Base-by-base conservation (phyloP, 2,329 filamentous ascomycete species). In the Ilyonectria sp. region DNA sequence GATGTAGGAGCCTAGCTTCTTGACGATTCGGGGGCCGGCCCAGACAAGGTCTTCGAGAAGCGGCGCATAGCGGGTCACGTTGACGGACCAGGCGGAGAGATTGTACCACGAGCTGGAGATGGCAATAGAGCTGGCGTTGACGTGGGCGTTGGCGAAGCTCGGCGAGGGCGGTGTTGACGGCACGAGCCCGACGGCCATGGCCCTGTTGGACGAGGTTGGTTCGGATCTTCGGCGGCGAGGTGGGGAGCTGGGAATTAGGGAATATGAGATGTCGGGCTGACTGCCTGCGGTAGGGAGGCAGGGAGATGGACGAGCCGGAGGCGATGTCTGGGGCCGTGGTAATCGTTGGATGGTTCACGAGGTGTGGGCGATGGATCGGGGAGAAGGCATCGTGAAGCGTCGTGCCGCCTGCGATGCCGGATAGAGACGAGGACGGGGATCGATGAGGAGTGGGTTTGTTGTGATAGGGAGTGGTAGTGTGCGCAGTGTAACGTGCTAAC, bases 11-110 rank as follows among this genome's bases (percentile, higher is more conserved):
- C 91, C 89, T 43, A 92, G 85, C 78, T 89, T 91, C 79, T 87
- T 90, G 35, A 93, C 86, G 76, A 94, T 90, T 65, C 92, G 87
- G 56, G 92, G 92, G 4, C 92, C 87, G 19, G 89, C 91, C 79
- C 89, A 85, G 70, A 93, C 86, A 54, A 95, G 82, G 75, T 94
- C 91, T 78, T 89, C 90, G 19, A 93, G 81, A 11, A 90, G 90
- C 2, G 92, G 91, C 53, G 88, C 84, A 79, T 89, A 87, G 71
- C 86, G 86, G 49, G 88, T 86, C 67, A 89, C 82, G 79, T 90
- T 89, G 67, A 87, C 84, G 6, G 86, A 85, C 88, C 89, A 90
- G 62, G 82, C 79, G 21, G 86, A 86, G 72, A 90, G 77, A 72
- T 89, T 88, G 70, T 85, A 82, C 87, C 86, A 89, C 60, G 85